phyloP scores from a whole-genome alignment of 257 asterid species.

The Petunia axillaris region DNA sequence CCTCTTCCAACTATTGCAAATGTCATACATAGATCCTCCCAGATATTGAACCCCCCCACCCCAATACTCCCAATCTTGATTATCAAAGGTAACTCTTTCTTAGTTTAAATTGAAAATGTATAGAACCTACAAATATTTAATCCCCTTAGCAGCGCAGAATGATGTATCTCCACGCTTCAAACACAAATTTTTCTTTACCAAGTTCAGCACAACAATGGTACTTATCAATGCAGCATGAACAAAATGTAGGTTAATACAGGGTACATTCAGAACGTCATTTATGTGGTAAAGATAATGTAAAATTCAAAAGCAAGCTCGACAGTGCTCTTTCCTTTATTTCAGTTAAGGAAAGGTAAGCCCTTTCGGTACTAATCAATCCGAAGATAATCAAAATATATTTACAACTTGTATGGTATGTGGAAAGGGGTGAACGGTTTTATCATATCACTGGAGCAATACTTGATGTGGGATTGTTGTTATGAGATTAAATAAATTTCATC shows the following conservation, averaged over 20 bases:
- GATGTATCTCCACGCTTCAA: not conserved
- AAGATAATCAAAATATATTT: not conserved
- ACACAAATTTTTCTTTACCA: not conserved
- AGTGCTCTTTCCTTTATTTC: not conserved
- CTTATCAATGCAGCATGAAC: not conserved
- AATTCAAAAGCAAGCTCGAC: not conserved
- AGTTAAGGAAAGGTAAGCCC: not conserved
- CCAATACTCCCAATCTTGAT: not conserved
- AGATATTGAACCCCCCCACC: not conserved
- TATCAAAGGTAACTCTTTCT: not conserved
- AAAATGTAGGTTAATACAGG: not conserved
- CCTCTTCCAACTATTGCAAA: not conserved
- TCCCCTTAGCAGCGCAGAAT: not conserved
- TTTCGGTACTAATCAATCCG: not conserved
- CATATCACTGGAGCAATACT: no score
- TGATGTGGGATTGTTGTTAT: not conserved
- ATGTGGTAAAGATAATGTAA: not conserved
- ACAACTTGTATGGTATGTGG: not conserved
- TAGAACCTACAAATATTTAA: not conserved
- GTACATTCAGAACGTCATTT: not conserved
- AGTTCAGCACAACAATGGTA: not conserved
- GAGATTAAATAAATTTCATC: no score
- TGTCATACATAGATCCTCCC: not conserved
- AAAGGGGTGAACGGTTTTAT: not conserved
- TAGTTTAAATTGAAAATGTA: no score